Evolutionary conservation across 805 yeast species (phyloP).

Genomic region (Wickerhamiella allomyrinae): DNA sequence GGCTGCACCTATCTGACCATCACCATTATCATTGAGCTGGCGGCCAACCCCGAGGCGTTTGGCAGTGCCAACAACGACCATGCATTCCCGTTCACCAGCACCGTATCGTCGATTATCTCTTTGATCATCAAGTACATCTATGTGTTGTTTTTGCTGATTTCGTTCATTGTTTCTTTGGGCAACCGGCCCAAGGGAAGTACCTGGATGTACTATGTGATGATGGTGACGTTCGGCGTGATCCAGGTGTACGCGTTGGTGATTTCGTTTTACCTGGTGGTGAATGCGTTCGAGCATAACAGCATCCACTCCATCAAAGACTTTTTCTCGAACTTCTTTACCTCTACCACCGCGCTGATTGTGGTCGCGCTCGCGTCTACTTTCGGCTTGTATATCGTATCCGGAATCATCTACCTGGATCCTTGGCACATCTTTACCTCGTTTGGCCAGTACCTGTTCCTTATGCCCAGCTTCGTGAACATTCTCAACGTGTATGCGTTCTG

Average conservation of each 20-base stretch:
- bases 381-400: conserved; percentile 45
- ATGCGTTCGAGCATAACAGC: conserved; percentile 29
- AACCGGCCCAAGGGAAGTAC: conserved; percentile 51
- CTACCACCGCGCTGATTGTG: conserved; percentile 39
- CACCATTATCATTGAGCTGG: conserved; percentile 39
- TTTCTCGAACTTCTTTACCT: conserved; percentile 25
- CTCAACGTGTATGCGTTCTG: conserved; percentile 55
- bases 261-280: conserved; percentile 43
- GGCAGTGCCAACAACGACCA: conserved; percentile 33
- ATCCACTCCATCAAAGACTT: conserved; percentile 18
- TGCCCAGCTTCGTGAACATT: conserved; percentile 30
- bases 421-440: conserved; percentile 53
- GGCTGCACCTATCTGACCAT: conserved; percentile 52
- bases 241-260: conserved; percentile 47
- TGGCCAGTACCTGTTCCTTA: conserved; percentile 24
- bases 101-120: conserved; percentile 30
- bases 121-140: conserved; percentile 43
- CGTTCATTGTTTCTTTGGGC: conserved; percentile 50
- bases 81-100: conserved; percentile 24
- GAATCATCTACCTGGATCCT: conserved; percentile 46
- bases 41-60: conserved; percentile 27
- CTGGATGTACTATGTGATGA: conserved; percentile 37
- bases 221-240: conserved; percentile 42
- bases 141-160: conserved; percentile 40
- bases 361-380: conserved; percentile 49